Evolutionary conservation across 2,329 filamentous ascomycete genomes (phyloP).

Genomic region (Cytospora piceae): DNA sequence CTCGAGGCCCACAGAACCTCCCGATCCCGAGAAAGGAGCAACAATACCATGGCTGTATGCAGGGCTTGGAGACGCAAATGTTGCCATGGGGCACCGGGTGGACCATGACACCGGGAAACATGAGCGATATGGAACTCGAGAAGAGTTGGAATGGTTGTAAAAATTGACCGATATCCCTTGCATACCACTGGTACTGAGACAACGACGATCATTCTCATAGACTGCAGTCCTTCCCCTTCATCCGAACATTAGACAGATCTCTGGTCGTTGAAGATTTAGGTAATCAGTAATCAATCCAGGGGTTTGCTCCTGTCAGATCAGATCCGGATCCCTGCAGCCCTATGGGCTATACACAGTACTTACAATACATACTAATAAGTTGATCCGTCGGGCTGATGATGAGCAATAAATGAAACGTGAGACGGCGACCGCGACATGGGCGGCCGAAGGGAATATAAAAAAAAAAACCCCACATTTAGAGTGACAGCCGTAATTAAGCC

Average conservation of each 20-base stretch:
- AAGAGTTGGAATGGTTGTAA: background rate
- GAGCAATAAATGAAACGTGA: no score
- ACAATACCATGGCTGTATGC: background rate
- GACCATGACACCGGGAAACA: no score
- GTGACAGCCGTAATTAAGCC: no score
- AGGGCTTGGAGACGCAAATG: background rate
- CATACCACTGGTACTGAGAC: background rate
- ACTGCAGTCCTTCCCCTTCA: no score
- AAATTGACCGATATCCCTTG: background rate
- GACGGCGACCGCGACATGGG: no score
- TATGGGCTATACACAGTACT: background rate
- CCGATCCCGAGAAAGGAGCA: background rate
- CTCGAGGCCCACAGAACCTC: background rate
- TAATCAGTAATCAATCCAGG: background rate
- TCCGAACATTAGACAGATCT: background rate
- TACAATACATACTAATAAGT: background rate
- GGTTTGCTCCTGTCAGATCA: constrained; percentile 1
- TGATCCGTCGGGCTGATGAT: background rate
- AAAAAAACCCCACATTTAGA: no score
- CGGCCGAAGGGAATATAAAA: no score
- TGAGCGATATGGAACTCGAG: no score
- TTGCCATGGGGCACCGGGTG: no score
- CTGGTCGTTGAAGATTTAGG: background rate
- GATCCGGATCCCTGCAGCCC: background rate
- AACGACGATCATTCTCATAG: background rate